Percentiles rank a stretch among this genome's conserved stretches.
These are phyloP conservation scores for Proliferodiscus dingleyae DNA, from an alignment of 2,329 filamentous ascomycete species.

Conservation along the genomic window DNA sequence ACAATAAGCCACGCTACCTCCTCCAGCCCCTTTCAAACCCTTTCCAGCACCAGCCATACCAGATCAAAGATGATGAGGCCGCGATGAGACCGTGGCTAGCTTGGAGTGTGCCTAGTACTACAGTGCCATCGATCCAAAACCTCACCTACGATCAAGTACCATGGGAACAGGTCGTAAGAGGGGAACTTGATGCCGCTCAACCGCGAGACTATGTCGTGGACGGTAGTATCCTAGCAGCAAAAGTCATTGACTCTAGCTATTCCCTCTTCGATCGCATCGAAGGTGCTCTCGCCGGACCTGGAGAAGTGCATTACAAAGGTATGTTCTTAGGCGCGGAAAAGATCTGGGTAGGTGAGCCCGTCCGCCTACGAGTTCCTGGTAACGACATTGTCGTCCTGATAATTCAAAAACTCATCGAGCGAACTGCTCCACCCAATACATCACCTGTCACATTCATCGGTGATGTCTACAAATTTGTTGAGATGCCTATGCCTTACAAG, in stretches of 20 bases:
- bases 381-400: constrained; percentile 44
- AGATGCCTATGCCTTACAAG: constrained; percentile 33
- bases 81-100: constrained; percentile 52
- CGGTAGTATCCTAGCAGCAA: constrained; percentile 52
- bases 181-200: constrained; percentile 37
- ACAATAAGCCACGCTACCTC: constrained; percentile 35
- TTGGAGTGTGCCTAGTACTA: constrained; percentile 51
- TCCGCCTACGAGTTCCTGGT: constrained; percentile 42
- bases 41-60: constrained; percentile 32
- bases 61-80: constrained; percentile 39
- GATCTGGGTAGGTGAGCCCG: constrained; percentile 53
- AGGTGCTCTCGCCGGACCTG: constrained; percentile 33
- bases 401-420: constrained; percentile 34
- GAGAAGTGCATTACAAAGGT: constrained; percentile 45
- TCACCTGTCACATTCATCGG: constrained; percentile 41
- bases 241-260: constrained; percentile 49
- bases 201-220: constrained; percentile 48
- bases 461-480: constrained; percentile 47
- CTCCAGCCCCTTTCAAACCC: constrained; percentile 47
- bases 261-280: constrained; percentile 47
- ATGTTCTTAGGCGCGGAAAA: constrained; percentile 55
- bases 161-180: constrained; percentile 41
- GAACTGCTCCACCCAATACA: constrained; percentile 15
- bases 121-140: constrained; percentile 37
- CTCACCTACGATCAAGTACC: constrained; percentile 45